A percentile compares a stretch with the other conserved stretches of the same genome.
phyloP scores from a whole-genome alignment of 1,284 basidiomycete genomes.

The Puccinia polysora region DNA sequence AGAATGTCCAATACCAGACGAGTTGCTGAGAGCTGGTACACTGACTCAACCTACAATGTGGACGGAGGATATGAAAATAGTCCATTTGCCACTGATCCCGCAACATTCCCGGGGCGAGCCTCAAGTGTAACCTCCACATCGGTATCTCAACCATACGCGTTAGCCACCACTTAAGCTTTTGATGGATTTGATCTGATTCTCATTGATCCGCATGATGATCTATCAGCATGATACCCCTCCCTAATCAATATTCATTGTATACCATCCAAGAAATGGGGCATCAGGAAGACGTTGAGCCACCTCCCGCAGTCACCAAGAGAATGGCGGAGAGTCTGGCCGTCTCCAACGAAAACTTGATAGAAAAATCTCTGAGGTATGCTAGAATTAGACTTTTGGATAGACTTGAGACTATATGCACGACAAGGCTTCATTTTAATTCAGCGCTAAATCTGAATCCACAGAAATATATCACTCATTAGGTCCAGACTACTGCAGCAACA shows the following conservation, averaged over 20 bases:
- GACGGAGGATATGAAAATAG: conserved; percentile 1
- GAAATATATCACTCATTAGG: conserved; percentile 10
- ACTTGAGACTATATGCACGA: not conserved
- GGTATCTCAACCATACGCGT: conserved; percentile 18
- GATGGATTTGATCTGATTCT: not conserved
- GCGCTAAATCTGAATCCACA: not conserved
- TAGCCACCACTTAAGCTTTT: not conserved
- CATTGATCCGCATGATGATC: not conserved
- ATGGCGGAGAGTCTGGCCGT: conserved; percentile 5
- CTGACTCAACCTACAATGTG: conserved; percentile 9
- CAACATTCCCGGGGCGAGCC: not conserved
- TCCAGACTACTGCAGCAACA: conserved; percentile 8
- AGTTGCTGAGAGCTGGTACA: conserved; percentile 14
- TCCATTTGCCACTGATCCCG: conserved; percentile 13
- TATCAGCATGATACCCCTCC: conserved; percentile 16
- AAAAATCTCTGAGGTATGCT: conserved; percentile 11
- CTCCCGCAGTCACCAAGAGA: not conserved
- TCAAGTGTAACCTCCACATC: conserved; percentile 4
- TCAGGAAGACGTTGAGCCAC: conserved; percentile 1
- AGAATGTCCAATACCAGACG: conserved; percentile 1
- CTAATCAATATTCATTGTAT: conserved; percentile 1
- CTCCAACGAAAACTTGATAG: not conserved
- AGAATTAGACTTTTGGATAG: not conserved
- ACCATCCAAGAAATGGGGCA: conserved; percentile 1
- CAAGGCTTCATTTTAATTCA: too few relatives aligned